These are phyloP conservation scores for Musa schizocarpa DNA, from an alignment of 176 grass and related monocot species.

Conservation along the genomic window DNA sequence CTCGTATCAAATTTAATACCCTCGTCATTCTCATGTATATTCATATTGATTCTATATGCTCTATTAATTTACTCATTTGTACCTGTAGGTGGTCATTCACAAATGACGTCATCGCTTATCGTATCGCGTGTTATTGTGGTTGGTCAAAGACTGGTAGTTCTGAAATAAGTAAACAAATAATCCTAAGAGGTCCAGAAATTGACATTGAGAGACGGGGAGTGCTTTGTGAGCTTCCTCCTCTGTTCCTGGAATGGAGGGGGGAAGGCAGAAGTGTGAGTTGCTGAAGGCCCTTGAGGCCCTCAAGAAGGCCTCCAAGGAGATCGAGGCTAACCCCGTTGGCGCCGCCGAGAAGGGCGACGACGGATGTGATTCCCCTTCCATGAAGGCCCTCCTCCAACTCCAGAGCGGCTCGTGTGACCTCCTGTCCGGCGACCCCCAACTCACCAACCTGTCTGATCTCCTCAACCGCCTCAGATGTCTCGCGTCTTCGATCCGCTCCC, in stretches of 20 bases:
- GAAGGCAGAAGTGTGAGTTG: not conserved
- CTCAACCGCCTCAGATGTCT: constrained; percentile 32
- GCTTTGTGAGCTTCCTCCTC: not conserved
- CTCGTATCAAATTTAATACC: too few species aligned
- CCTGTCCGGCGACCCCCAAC: constrained; percentile 40
- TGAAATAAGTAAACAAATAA: not conserved
- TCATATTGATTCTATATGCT: too few species aligned
- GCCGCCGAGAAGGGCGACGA: not conserved
- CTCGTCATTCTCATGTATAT: too few species aligned
- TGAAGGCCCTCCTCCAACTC: constrained; percentile 65
- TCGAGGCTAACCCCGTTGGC: not conserved
- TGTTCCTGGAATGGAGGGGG: constrained; percentile 5
- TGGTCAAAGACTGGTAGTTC: not conserved
- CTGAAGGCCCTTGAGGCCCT: constrained; percentile 9
- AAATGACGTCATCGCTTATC: too few species aligned
- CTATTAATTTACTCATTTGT: too few species aligned
- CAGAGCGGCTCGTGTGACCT: constrained; percentile 55
- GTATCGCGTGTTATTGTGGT: too few species aligned
- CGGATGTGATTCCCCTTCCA: constrained; percentile 8
- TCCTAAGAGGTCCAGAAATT: not conserved
- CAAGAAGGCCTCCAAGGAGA: constrained; percentile 14
- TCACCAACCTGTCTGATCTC: constrained; percentile 23
- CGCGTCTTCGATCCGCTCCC: not conserved
- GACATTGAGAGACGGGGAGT: not conserved
- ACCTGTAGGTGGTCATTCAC: too few species aligned